Evolutionary conservation across 1,284 basidiomycete genomes (phyloP), one percentile per base, ranked within the genome.

Genomic region (Chalciporus sp.): DNA sequence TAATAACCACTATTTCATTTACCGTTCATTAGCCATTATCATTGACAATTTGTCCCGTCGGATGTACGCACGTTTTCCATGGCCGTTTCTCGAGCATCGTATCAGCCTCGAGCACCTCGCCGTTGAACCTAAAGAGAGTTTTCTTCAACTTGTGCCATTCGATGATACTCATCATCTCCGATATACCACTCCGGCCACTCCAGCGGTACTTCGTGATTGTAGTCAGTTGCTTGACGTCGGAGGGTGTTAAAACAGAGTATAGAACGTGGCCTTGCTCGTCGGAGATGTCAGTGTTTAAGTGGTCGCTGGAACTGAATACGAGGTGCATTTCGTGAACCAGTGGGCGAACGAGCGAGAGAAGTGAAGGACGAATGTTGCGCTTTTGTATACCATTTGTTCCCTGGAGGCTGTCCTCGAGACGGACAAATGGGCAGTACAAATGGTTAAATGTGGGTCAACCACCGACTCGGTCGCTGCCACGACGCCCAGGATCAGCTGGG

Each of bases 121-220:
- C 65, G 6, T 64, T 61, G 39, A 69, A 68, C 39, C 37, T 47
- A 49, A 70, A 42, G 17, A 68, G 55, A 7, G 65, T 64, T 3
- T 52, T 49, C 44, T 59, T 64, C 45, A 67, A 17, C 39, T 40
- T 49, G 31, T 66, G 68, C 68, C 65, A 66, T 33, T 70, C 61
- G 19, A 66, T 66, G 8, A 49, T 52, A 27, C 54, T 65, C 59
- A 66, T 68, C 29, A 58, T 66, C 49, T 69, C 65, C 1, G 60
- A 41, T 23, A 68, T 63, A n/a, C 55, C 57, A 5, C 33, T 65
- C 10, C 31, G 40, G 27, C 63, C 67, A 27, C 60, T 56, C 63
- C 64, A 67, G 5, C 55, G 66, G 46, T 66, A 64, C 42, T 65
- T 65, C 35, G 46, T 65, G 3, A 66, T 58, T 7, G 58, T 69